Base-by-base conservation (phyloP, 2,329 filamentous ascomycete genomes). In the Myriosclerotinia duriaeana region DNA sequence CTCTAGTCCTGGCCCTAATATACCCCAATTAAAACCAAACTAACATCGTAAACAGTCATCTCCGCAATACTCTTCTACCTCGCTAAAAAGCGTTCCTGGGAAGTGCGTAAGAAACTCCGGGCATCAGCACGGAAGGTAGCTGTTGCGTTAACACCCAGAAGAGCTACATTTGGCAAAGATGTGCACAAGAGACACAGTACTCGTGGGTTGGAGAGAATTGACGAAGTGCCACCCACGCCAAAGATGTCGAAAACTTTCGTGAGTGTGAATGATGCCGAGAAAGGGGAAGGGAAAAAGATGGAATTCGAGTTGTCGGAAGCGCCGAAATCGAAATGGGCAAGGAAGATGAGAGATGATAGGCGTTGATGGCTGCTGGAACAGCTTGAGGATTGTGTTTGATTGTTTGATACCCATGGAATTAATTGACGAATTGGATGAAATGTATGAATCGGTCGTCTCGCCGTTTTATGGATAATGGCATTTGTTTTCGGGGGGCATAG, bases 71-170 rank as follows among this genome's bases (percentile, higher is more conserved):
- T 95, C 38, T 96, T 90, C 80, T 92, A 89, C 77, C 77, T 94
- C 48, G 90, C 92, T 65, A 95, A 95, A 82, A 93, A 92, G 80
- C 86, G 88, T 56, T 90, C 93, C 77, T 95, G 92, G 92, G 90
- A 88, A 71, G 81, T 95, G 71, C 86, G 88, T 67, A 86, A 91
- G 75, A 89, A 83, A 40, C 82, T 96, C 66, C 85, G 88, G 65
- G 86, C 85, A 70, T 93, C 90, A 1, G 86, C 87, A 42, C 83
- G 82, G 69, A 86, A 81, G 73, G 85, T 89, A 38, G 85, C 84
- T 53, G 84, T 82, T 5, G 87, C 83, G 6, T 80, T 89, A 65
- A 89, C 87, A n/a, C 87, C 87, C 7, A 80, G 86, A 58, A 81
- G 86, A 66, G 78, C 81, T 66, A 85, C 87, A 71, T 89, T 89